A percentile compares a stretch with the other conserved stretches of the same genome.
These are phyloP conservation scores for Penicillium roqueforti DNA, from an alignment of 495 filamentous ascomycete species.

Conservation along the genomic window DNA sequence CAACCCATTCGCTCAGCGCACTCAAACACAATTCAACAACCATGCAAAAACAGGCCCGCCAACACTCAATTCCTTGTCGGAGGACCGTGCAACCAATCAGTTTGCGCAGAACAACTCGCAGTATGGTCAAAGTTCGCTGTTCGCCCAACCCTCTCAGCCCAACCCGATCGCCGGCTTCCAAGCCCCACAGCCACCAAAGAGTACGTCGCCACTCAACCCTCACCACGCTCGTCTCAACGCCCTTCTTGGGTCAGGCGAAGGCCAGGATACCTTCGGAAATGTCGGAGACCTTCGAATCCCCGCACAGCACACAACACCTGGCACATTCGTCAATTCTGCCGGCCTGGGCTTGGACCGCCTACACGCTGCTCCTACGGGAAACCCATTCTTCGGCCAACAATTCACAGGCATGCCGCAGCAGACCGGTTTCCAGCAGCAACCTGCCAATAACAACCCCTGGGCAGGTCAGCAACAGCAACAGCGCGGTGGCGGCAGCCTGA, in stretches of 20 bases:
- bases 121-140: slow-evolving; percentile 43
- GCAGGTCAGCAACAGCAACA: slow-evolving; percentile 59
- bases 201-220: slow-evolving; percentile 54
- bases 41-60: slow-evolving; percentile 60
- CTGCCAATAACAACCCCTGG: slow-evolving; percentile 67
- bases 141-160: slow-evolving; percentile 23
- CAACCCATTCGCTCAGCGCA: slow-evolving; percentile 81
- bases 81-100: slow-evolving; percentile 61
- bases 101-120: slow-evolving; percentile 45
- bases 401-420: slow-evolving; percentile 60
- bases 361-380: slow-evolving; percentile 74
- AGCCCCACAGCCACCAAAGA: slow-evolving; percentile 44
- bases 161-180: slow-evolving; percentile 54
- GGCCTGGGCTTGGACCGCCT: slow-evolving; percentile 68
- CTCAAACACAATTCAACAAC: slow-evolving; percentile 53
- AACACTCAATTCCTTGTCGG: slow-evolving; percentile 63
- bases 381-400: slow-evolving; percentile 78
- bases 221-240: slow-evolving; percentile 85
- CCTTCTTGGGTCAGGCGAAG: slow-evolving; percentile 82
- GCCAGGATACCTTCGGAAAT: slow-evolving; percentile 96
- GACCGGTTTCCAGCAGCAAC: slow-evolving; percentile 53
- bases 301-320: slow-evolving; percentile 93
- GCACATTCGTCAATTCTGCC: slow-evolving; percentile 93
- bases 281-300: slow-evolving; percentile 91
- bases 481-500: slow-evolving; percentile 72